Evolutionary conservation across 2,329 filamentous ascomycete genomes (phyloP).

Genomic region (Pseudogymnoascus sp.): DNA sequence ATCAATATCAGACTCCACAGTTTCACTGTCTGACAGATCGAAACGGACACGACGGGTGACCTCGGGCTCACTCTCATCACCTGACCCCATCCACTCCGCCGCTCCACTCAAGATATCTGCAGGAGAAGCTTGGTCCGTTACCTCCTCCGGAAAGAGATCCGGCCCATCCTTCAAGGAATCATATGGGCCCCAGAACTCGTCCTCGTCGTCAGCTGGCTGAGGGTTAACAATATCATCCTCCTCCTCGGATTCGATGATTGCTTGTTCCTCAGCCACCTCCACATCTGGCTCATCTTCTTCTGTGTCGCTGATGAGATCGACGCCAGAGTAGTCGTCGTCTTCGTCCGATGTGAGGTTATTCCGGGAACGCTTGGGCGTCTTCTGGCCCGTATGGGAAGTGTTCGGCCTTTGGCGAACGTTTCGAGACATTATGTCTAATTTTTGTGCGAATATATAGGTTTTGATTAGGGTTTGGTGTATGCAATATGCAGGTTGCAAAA

Average conservation of each 20-base stretch:
- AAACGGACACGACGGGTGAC: constrained; percentile 59
- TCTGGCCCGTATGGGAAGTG: constrained; percentile 29
- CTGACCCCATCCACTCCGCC: constrained; percentile 14
- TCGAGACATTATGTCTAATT: constrained; percentile 30
- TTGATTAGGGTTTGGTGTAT: background rate
- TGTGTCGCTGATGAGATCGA: constrained; percentile 73
- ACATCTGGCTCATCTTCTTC: constrained; percentile 77
- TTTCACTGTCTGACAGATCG: constrained; percentile 58
- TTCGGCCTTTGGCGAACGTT: constrained; percentile 45
- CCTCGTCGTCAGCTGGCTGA: constrained; percentile 32
- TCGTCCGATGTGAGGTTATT: constrained; percentile 44
- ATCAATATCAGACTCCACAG: constrained; percentile 56
- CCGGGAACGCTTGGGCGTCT: constrained; percentile 30
- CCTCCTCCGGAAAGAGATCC: constrained; percentile 31
- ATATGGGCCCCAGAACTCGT: constrained; percentile 41
- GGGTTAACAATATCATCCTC: constrained; percentile 34
- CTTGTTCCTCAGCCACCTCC: constrained; percentile 68
- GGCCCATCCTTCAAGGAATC: constrained; percentile 40
- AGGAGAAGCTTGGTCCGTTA: constrained; percentile 17
- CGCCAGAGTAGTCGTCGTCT: constrained; percentile 67
- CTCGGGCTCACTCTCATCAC: constrained; percentile 14
- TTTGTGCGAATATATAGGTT: constrained; percentile 4
- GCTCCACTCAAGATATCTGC: constrained; percentile 16
- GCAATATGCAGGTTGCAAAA: background rate
- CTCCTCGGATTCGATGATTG: constrained; percentile 51